Evolutionary conservation across 2,329 filamentous ascomycete species (phyloP).

Genomic region (Knoxdaviesia proteae): DNA sequence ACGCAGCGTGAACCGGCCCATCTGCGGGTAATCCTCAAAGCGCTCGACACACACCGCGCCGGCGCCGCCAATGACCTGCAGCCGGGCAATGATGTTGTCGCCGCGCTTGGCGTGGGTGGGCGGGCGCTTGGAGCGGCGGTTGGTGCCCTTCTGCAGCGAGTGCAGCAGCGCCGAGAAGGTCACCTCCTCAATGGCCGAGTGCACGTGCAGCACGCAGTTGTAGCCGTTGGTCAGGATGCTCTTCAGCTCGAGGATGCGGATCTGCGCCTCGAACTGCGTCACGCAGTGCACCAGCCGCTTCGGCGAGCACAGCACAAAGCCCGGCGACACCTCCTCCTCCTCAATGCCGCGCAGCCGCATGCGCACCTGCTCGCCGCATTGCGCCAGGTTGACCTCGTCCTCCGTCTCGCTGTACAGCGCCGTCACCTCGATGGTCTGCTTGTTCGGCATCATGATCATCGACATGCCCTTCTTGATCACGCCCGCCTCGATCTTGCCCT

Average conservation of each 20-base stretch:
- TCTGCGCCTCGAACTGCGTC: conserved; percentile 79
- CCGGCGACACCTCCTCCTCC: conserved; percentile 89
- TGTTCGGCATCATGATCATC: conserved; percentile 91
- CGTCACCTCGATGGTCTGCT: conserved; percentile 56
- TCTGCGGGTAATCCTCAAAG: conserved; percentile 90
- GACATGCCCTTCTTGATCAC: conserved; percentile 76
- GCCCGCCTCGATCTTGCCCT: conserved; percentile 91
- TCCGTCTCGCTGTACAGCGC: conserved; percentile 91
- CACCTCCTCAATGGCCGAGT: conserved; percentile 93
- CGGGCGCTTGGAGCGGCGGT: conserved; percentile 77
- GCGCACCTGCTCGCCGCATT: conserved; percentile 88
- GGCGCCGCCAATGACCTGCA: conserved; percentile 71
- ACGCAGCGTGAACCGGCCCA: conserved; percentile 76
- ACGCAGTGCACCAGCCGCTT: conserved; percentile 90
- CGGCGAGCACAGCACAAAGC: conserved; percentile 88
- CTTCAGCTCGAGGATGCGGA: conserved; percentile 85
- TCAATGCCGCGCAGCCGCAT: conserved; percentile 84
- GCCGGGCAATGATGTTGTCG: conserved; percentile 72
- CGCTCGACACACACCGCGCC: conserved; percentile 80
- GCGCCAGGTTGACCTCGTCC: conserved; percentile 64
- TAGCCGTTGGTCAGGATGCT: conserved; percentile 85
- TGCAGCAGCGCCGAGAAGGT: conserved; percentile 77
- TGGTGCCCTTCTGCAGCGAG: conserved; percentile 87
- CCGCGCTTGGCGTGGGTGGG: conserved; percentile 75
- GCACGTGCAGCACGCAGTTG: conserved; percentile 94